phyloP scores from a whole-genome alignment of 169 alveolate genomes.

The Eimeria maxima region DNA sequence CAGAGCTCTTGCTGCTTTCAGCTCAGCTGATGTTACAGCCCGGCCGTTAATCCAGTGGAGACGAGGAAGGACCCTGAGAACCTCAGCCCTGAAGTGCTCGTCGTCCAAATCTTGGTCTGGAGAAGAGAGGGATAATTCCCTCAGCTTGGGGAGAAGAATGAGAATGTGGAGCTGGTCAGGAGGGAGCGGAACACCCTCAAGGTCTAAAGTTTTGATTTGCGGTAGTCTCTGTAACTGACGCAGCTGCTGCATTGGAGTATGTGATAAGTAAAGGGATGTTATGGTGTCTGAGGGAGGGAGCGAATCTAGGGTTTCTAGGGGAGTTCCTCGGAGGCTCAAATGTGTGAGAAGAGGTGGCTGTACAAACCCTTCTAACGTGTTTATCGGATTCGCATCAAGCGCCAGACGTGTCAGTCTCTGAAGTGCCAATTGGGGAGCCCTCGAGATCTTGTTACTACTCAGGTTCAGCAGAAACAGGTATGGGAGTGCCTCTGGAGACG shows the following conservation, averaged over 20 bases:
- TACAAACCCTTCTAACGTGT: slow-evolving; percentile 73
- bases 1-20: slow-evolving; percentile 67
- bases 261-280: slow-evolving; percentile 69
- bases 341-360: slow-evolving; percentile 71
- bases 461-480: slow-evolving; percentile 74
- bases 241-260: slow-evolving; percentile 69
- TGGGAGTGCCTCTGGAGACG: slow-evolving; percentile 77
- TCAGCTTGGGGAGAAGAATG: slow-evolving; percentile 68
- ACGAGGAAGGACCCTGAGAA: slow-evolving; percentile 66
- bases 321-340: slow-evolving; percentile 71
- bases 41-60: slow-evolving; percentile 75
- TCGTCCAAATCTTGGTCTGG: slow-evolving; percentile 43
- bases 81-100: slow-evolving; percentile 75
- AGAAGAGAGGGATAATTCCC: slow-evolving; percentile 69
- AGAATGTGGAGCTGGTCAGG: slow-evolving; percentile 56
- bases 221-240: slow-evolving; percentile 61
- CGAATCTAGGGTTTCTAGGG: slow-evolving; percentile 45
- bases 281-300: slow-evolving; percentile 66
- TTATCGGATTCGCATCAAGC: slow-evolving; percentile 80
- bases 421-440: slow-evolving; percentile 41
- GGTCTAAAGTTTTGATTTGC: slow-evolving; percentile 61
- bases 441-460: slow-evolving; percentile 63
- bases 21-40: slow-evolving; percentile 73
- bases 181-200: slow-evolving; percentile 52
- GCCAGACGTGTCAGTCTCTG: slow-evolving; percentile 74